Base-by-base conservation (phyloP, 2,329 filamentous ascomycete genomes). In the Cytospora paraplurivora region DNA sequence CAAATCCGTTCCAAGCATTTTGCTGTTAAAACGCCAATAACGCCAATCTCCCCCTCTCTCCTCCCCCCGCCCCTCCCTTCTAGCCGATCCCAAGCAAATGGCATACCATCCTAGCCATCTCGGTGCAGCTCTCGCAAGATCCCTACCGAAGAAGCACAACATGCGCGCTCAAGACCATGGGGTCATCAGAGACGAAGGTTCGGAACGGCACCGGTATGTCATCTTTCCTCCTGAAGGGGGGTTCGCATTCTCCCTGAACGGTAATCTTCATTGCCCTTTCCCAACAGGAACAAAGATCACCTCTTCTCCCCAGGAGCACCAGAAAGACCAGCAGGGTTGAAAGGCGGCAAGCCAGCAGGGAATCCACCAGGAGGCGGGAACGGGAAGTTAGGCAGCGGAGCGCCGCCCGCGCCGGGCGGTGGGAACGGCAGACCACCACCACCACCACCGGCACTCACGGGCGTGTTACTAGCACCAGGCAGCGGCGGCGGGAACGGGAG, bases 401-500 rank as follows among this genome's bases (percentile, higher is more conserved):
- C 68, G 17, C 63, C 63, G 10, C 50, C 58, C 17, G 58, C 27
- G 2, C 58, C 58, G 1, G 63, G 63, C 4, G 63, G 63, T 11
- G 63, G 63, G 53, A 71, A 71, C 12, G 64, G 71, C 70, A 62
- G 69, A 35, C 69, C 69, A 62, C 62, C 74, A 35, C 69, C 69
- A 62, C 62, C 74, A 60, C 62, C 69, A 33, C 62, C 74, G 27
- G 27, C 27, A 27, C 27, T 27, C 61, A 62, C 69, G 15, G 66
- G 63, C 62, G 41, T 11, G 8, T 15, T 15, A 5, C 41, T 17
- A 52, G 70, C 68, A 15, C 72, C 69, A 37, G 73, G 71, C 37
- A 72, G 75, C 10, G 78, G 79, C 8, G 82, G 82, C 5, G 82
- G 83, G 66, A 86, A 83, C 17, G 82, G 82, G 19, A 82, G 78